A percentile compares a stretch with the other conserved stretches of the same genome.
These are phyloP conservation scores for Heterococcus sp. DNA, from an alignment of 108 stramenopile genomes.

Conservation along the genomic window DNA sequence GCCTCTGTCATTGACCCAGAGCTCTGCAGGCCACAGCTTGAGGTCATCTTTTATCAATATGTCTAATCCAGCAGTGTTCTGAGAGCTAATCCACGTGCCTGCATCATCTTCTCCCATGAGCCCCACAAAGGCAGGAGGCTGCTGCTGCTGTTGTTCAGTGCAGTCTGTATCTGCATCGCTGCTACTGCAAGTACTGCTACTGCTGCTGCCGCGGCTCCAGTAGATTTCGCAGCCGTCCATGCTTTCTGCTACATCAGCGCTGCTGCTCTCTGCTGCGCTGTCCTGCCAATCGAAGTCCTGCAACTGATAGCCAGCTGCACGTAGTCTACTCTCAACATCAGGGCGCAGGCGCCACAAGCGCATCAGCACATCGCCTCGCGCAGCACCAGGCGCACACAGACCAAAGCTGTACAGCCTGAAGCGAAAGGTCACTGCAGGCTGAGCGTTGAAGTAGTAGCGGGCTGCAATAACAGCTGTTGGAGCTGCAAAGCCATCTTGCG, in stretches of 20 bases:
- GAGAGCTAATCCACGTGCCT: slow-evolving; percentile 26
- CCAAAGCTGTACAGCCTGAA: slow-evolving; percentile 43
- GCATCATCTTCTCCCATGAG: slow-evolving; percentile 25
- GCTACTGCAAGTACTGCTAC: background rate
- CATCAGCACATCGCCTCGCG: slow-evolving; percentile 5
- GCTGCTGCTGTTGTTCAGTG: too few species aligned
- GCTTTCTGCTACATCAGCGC: slow-evolving; percentile 8
- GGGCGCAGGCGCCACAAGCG: slow-evolving; percentile 15
- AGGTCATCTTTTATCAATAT: slow-evolving; percentile 26
- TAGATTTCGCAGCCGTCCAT: slow-evolving; percentile 24
- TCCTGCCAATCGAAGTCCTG: slow-evolving; percentile 1
- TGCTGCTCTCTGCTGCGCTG: background rate
- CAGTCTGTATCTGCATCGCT: background rate
- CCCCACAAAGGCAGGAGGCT: slow-evolving; percentile 18
- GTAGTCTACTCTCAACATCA: slow-evolving; percentile 8
- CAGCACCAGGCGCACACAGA: background rate
- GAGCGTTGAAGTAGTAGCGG: slow-evolving; percentile 43
- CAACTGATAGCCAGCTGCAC: slow-evolving; percentile 7
- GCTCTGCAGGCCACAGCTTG: background rate
- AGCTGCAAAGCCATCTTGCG: background rate
- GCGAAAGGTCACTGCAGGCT: slow-evolving; percentile 23
- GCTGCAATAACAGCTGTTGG: slow-evolving; percentile 26
- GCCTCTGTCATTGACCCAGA: slow-evolving; percentile 32
- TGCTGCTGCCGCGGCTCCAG: slow-evolving; percentile 12
- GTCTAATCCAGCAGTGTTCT: slow-evolving; percentile 9